phyloP scores from a whole-genome alignment of 164 flowering plant species.

The Berberis vulgaris region DNA sequence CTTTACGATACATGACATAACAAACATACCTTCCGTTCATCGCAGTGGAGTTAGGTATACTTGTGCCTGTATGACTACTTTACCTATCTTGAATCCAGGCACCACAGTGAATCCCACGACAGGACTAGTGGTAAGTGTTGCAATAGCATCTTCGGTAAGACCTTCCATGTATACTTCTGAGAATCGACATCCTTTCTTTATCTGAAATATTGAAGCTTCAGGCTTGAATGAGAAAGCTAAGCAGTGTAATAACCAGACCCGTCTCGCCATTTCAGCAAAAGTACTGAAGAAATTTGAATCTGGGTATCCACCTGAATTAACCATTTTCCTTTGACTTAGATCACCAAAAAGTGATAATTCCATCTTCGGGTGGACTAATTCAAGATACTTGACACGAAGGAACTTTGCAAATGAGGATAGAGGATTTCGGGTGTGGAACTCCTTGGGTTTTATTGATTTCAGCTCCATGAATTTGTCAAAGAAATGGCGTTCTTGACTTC shows the following conservation, averaged over 20 bases:
- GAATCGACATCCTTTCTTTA: constrained; percentile 38
- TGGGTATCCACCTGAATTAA: constrained; percentile 42
- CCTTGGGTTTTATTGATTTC: constrained; percentile 29
- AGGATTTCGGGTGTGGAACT: constrained; percentile 32
- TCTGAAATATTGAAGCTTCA: constrained; percentile 50
- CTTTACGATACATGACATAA: neutral
- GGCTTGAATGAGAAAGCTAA: constrained; percentile 47
- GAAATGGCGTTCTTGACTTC: constrained; percentile 9
- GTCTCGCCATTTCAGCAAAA: constrained; percentile 64
- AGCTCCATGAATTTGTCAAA: constrained; percentile 44
- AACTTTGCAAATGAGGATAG: constrained; percentile 45
- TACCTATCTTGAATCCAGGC: constrained; percentile 76
- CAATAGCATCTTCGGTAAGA: constrained; percentile 29
- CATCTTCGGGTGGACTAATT: constrained; percentile 65
- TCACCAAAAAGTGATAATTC: constrained; percentile 51
- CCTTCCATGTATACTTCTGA: constrained; percentile 84
- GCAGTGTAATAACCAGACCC: constrained; percentile 63
- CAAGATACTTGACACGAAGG: constrained; percentile 43
- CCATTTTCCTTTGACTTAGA: constrained; percentile 31
- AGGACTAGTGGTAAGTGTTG: constrained; percentile 4
- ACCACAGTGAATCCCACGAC: constrained; percentile 65
- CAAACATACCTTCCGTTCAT: neutral
- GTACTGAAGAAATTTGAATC: constrained; percentile 47
- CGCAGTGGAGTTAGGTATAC: constrained; percentile 40
- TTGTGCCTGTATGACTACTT: constrained; percentile 56